Evolutionary conservation across 2,329 filamentous ascomycete genomes (phyloP).

Genomic region (Phaeosphaeria sp.): DNA sequence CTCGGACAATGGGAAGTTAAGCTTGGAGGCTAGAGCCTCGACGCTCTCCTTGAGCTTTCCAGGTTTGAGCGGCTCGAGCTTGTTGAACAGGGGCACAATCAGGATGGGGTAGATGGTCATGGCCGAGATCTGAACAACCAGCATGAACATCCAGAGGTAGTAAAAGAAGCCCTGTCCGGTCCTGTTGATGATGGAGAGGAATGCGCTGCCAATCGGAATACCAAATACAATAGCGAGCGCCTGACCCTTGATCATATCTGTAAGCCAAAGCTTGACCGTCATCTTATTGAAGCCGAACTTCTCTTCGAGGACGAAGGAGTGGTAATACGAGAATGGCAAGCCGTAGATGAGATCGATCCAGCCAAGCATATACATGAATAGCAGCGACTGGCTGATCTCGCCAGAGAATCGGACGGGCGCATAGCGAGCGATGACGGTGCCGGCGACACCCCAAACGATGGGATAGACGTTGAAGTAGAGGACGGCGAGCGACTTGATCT

Average conservation of each 20-base stretch:
- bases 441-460: slow-evolving; percentile 85
- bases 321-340: slow-evolving; percentile 84
- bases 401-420: slow-evolving; percentile 81
- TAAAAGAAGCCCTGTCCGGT: slow-evolving; percentile 97
- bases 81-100: slow-evolving; percentile 97
- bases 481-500: slow-evolving; percentile 86
- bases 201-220: slow-evolving; percentile 86
- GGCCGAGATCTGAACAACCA: slow-evolving; percentile 88
- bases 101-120: slow-evolving; percentile 96
- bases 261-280: slow-evolving; percentile 85
- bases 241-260: slow-evolving; percentile 90
- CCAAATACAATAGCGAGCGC: slow-evolving; percentile 79
- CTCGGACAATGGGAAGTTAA: slow-evolving; percentile 91
- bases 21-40: slow-evolving; percentile 78
- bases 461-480: slow-evolving; percentile 92
- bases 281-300: slow-evolving; percentile 99
- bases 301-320: slow-evolving; percentile 95
- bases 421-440: slow-evolving; percentile 74
- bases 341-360: slow-evolving; percentile 80
- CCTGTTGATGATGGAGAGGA: slow-evolving; percentile 92
- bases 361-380: slow-evolving; percentile 89
- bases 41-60: slow-evolving; percentile 88
- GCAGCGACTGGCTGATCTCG: slow-evolving; percentile 90
- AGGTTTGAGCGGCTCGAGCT: slow-evolving; percentile 87
- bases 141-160: slow-evolving; percentile 93